These are phyloP conservation scores for Fragosphaeria purpurea DNA, from an alignment of 2,329 filamentous ascomycete genomes.

Conservation along the genomic window DNA sequence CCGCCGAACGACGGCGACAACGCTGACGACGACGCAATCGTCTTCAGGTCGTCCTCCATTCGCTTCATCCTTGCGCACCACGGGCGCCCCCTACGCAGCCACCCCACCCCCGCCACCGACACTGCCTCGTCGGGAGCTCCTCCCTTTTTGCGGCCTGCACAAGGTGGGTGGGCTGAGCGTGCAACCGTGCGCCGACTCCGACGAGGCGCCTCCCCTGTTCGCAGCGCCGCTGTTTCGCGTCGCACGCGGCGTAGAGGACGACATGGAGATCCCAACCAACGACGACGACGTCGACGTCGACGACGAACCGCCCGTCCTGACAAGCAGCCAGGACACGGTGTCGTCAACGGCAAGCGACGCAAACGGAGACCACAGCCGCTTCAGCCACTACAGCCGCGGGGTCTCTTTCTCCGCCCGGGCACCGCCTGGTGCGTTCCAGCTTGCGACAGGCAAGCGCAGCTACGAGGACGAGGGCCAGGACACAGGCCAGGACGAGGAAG, in stretches of 20 bases:
- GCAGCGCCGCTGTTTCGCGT: conserved; percentile 6
- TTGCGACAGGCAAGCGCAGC: conserved; percentile 35
- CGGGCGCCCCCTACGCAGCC: background rate
- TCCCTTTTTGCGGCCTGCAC: conserved; percentile 73
- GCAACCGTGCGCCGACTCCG: conserved; percentile 47
- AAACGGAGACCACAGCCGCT: too few species aligned
- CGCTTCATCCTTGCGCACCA: background rate
- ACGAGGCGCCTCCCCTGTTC: conserved; percentile 11
- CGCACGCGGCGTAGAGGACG: conserved; percentile 7
- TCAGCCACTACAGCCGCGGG: too few species aligned
- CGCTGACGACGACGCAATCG: background rate
- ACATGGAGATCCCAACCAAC: too few species aligned
- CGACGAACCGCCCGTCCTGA: conserved; percentile 32
- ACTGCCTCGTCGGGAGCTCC: conserved; percentile 46
- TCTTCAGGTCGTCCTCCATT: too few species aligned
- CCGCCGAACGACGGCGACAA: background rate
- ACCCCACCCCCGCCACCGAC: conserved; percentile 12
- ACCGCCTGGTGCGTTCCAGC: conserved; percentile 6
- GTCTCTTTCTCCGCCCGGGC: background rate
- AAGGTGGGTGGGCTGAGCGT: conserved; percentile 59
- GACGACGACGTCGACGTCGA: conserved; percentile 22
- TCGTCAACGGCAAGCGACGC: conserved; percentile 21
- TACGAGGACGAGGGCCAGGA: conserved; percentile 34
- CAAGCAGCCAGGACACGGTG: conserved; percentile 46
- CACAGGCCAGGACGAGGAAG: conserved; percentile 10